Evolutionary conservation across 2,329 filamentous ascomycete genomes (phyloP).

Genomic region (Periconia sp.): DNA sequence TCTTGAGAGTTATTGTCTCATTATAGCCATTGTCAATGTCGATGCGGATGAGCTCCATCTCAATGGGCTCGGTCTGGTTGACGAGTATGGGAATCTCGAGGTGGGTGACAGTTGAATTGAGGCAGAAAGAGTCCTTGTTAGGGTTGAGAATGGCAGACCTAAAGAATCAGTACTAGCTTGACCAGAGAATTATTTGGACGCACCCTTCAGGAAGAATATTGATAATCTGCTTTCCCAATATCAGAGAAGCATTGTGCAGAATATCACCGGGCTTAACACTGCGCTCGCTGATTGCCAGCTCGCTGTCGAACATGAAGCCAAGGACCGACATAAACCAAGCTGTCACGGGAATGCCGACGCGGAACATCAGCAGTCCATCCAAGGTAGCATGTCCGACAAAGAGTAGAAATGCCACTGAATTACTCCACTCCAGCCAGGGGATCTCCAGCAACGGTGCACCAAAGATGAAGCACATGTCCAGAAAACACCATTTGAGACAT

Average conservation of each 20-base stretch:
- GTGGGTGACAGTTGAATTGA: slow-evolving; percentile 67
- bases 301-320: slow-evolving; percentile 88
- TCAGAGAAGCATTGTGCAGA: slow-evolving; percentile 89
- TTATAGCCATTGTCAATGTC: slow-evolving; percentile 82
- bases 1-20: slow-evolving; percentile 78
- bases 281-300: slow-evolving; percentile 90
- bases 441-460: slow-evolving; percentile 86
- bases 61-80: slow-evolving; percentile 88
- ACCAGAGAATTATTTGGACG: slow-evolving; percentile 27
- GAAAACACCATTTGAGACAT: slow-evolving; percentile 90
- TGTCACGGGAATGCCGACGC: slow-evolving; percentile 79
- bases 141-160: slow-evolving; percentile 89
- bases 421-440: slow-evolving; percentile 94
- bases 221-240: slow-evolving; percentile 95
- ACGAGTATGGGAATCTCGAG: slow-evolving; percentile 83
- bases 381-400: slow-evolving; percentile 74
- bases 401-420: slow-evolving; percentile 71
- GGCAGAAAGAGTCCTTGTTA: slow-evolving; percentile 78
- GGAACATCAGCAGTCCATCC: slow-evolving; percentile 92
- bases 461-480: slow-evolving; percentile 88
- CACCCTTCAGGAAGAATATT: slow-evolving; percentile 95
- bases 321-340: slow-evolving; percentile 74
- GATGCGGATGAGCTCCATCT: slow-evolving; percentile 86
- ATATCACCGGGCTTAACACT: slow-evolving; percentile 88
- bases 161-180: slow-evolving; percentile 19